Evolutionary conservation across 257 asterid species (phyloP).

Genomic region (Salvia hispanica): DNA sequence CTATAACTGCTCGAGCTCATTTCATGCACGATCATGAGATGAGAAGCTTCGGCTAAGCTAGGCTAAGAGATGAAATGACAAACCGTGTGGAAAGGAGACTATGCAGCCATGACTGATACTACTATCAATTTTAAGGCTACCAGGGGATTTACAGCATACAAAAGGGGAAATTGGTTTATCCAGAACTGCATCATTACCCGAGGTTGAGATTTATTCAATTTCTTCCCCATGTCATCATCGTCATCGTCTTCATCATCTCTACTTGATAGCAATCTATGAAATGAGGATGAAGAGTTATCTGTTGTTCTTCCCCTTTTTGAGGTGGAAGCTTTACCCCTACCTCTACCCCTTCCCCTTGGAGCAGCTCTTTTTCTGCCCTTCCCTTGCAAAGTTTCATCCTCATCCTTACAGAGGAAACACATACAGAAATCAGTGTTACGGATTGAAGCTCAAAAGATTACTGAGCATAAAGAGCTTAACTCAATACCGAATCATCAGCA

Average conservation of each 20-base stretch:
- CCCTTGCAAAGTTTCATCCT: slow-evolving; percentile 47
- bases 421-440: not conserved
- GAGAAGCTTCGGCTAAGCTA: not conserved
- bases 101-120: not conserved
- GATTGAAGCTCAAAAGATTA: slow-evolving; percentile 14
- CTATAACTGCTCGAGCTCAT: not conserved
- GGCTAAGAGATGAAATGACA: not conserved
- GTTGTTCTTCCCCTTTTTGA: slow-evolving; percentile 84
- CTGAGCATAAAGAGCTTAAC: slow-evolving; percentile 20
- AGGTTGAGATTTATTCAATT: slow-evolving; percentile 60
- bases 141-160: not conserved
- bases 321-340: slow-evolving; percentile 72
- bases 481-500: slow-evolving; percentile 71
- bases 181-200: slow-evolving; percentile 57
- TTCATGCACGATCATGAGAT: not conserved
- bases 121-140: not conserved
- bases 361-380: slow-evolving; percentile 90
- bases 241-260: slow-evolving; percentile 70
- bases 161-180: slow-evolving; percentile 8
- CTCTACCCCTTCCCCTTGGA: slow-evolving; percentile 67
- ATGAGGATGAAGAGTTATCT: slow-evolving; percentile 73
- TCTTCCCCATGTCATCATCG: slow-evolving; percentile 56
- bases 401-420: slow-evolving; percentile 55
- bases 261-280: slow-evolving; percentile 63
- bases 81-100: not conserved